Evolutionary conservation across 371 early-diverging fungal species (phyloP), one percentile per base, ranked within the genome.

Genomic region (Rhizomucor miehei): DNA sequence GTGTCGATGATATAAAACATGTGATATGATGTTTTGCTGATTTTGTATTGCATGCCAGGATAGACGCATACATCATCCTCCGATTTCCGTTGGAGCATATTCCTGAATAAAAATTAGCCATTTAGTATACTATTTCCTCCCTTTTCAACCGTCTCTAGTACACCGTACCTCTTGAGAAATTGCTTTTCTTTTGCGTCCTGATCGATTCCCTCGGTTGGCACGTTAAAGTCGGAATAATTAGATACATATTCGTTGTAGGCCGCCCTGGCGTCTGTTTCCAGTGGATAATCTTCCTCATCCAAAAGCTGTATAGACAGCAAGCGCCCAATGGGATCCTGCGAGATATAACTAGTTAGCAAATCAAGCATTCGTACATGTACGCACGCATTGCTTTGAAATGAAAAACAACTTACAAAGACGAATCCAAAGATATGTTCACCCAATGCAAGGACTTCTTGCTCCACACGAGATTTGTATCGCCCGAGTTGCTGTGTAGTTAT

Each of bases 171-270:
- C 56, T 73, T 73, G 60, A 90, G 58, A 60, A 90, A 89, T 35
- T 91, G 79, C 16, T 61, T 66, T 46, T 71, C 77, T 46, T 70
- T 56, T 16, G 39, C 21, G 3, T 63, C 64, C 11, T 61, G 65
- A 9, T 80, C 65, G 10, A 88, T 80, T 11, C 86, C 89, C 56
- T 85, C 81, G 0, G 89, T 90, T 3, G 83, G 82, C 25, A 62
- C 51, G 21, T 79, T 82, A 66, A 86, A 69, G 48, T 82, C 66
- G 37, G 94, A 86, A 56, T 90, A 96, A 46, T 86, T 87, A 54
- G 92, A 87, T 19, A 96, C 86, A 50, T 95, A 96, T 54, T 88
- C 78, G 24, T 90, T 88, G 89, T 95, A 96, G 39, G 79, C 80
- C 62, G 91, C 92, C 59, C 93, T 92, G 39, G 84, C 79, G 38